Base-by-base conservation (phyloP, 1,284 basidiomycete species). In the Marasmius oreades region DNA sequence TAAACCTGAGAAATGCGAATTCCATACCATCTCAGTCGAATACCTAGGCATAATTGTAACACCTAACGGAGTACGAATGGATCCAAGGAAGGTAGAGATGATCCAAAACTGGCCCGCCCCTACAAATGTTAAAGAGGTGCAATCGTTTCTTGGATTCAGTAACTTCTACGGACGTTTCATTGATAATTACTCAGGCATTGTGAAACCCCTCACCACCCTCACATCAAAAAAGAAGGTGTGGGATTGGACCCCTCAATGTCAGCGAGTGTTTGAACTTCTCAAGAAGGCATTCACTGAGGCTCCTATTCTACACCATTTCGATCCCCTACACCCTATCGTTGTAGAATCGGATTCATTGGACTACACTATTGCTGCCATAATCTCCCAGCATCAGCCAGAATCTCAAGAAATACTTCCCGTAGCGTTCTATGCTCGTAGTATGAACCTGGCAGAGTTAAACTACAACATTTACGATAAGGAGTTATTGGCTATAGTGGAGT, bases 271-370 rank as follows among this genome's bases (percentile, higher is more conserved):
- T 22, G 53, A 56, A 11, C 39, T 36, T 6, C 54, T 61, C 44
- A 61, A 58, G 22, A n/a, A 51, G 18, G 56, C 53, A 39, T 46
- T 58, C 24, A 23, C 57, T 18, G 26, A 52, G 18, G 31, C 36
- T 24, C 58, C 52, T n/a, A 56, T 57, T 4, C 55, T 57, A 18
- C 46, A 53, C 6, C 6, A 48, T 18, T 48, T 12, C 44, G 39
- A 61, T 50, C 59, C 59, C 2, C 53, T 59, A 57, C 5, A 77
- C 75, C 64, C 61, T 77, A 7, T 72, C 73, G 20, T 68, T 75
- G 36, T 65, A 65, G 14, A 46, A 5, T 59, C 55, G 7, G 60
- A 61, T 33, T 56, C 59, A 10, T 57, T 52, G 16, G 55, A 62
- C 45, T 61, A 54, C 53, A 56, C 56, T n/a, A 34, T 57, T 10